These are phyloP conservation scores for Fusarium sublunatum DNA, from an alignment of 2,329 filamentous ascomycete genomes.

Conservation along the genomic window DNA sequence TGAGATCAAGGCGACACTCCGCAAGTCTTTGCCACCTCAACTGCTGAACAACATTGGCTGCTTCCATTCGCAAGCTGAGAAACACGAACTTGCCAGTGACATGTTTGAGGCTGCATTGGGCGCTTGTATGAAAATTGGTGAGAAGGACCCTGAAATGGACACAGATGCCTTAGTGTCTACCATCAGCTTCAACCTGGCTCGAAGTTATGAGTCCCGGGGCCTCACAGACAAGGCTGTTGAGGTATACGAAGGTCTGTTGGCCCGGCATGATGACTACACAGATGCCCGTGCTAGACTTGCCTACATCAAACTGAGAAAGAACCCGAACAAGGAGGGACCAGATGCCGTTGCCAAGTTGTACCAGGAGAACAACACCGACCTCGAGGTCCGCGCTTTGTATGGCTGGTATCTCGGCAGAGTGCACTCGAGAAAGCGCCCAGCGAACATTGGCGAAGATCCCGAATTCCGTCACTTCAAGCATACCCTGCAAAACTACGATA, in stretches of 20 bases:
- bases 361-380: constrained; percentile 82
- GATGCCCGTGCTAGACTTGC: constrained; percentile 90
- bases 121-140: constrained; percentile 84
- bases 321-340: constrained; percentile 85
- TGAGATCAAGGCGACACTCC: constrained; percentile 69
- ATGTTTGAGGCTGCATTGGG: constrained; percentile 93
- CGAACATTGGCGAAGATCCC: constrained; percentile 86
- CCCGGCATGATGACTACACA: constrained; percentile 89
- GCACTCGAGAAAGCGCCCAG: constrained; percentile 80
- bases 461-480: constrained; percentile 97
- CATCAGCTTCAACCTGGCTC: constrained; percentile 94
- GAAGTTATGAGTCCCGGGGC: constrained; percentile 89
- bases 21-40: constrained; percentile 86
- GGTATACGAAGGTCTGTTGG: constrained; percentile 87
- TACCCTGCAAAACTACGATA: constrained; percentile 92
- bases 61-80: constrained; percentile 91
- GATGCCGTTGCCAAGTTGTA: constrained; percentile 88
- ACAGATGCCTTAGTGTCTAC: constrained; percentile 93
- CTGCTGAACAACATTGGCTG: constrained; percentile 97
- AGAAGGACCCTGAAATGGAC: constrained; percentile 80
- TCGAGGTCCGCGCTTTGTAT: constrained; percentile 92
- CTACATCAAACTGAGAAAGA: constrained; percentile 86
- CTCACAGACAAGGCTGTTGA: constrained; percentile 85
- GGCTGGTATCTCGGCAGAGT: constrained; percentile 93
- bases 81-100: constrained; percentile 80